Base-by-base conservation (phyloP, 495 filamentous ascomycete genomes). In the Pyrenula massariospora region DNA sequence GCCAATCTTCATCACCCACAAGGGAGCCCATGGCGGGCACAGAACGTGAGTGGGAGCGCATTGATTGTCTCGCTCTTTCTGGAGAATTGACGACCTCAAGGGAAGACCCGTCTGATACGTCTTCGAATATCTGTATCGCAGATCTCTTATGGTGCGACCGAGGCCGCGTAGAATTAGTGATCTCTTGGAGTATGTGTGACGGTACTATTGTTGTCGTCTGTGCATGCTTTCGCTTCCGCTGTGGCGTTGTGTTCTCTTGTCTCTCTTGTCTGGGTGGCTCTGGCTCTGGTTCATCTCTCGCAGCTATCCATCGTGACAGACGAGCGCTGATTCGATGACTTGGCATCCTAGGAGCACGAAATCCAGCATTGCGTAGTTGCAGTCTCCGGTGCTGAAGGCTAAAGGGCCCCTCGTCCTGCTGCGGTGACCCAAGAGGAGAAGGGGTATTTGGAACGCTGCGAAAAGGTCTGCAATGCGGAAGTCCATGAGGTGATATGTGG, bases 321-420 rank as follows among this genome's bases (percentile, higher is more conserved):
- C 50, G n/a, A 24, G 50, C 22, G 19, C 50, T 52, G 19, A 52
- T 8, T 52, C 50, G 50, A 19, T 52, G 50, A 54, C 54, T 57
- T 10, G 66, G 61, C 12, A 68, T 55, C n/a, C 51, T 47, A 12
- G 61, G 55, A 24, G 57, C 68, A 36, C 62, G 60, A 53, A 70
- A 70, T 3, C 68, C 67, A 49, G 65, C 65, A 62, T 70, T 66
- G 54, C 68, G 67, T 24, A 69, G 54, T 51, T 67, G 63, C 24
- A 70, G 57, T 20, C 63, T 63, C 50, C 67, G 58, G 31, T 60
- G 63, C 54, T 67, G 67, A 3, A 61, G 60, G 54, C 58, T 62
- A 50, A 64, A 61, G 36, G 56, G 59, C 20, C 24, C 56, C 22
- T 60, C 61, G 20, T 54, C 42, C 23, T 50, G 23, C 42, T 57